These are phyloP conservation scores for Hortiboletus campestris DNA, from an alignment of 768 basidiomycete species.

Conservation along the genomic window DNA sequence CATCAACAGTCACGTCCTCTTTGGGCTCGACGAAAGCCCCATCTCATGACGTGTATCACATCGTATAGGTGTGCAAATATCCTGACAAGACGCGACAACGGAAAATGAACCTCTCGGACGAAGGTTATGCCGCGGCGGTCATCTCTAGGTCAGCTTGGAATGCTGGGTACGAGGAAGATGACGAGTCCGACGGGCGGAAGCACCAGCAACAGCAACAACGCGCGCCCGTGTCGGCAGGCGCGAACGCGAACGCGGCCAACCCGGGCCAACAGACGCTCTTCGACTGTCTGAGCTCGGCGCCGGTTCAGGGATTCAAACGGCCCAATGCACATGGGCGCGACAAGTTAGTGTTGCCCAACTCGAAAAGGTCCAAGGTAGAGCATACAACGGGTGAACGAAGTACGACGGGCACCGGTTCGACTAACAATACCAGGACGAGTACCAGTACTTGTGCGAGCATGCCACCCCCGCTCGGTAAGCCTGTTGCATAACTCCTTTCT, in stretches of 20 bases:
- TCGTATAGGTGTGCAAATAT: constrained; percentile 70
- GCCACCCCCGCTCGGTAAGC: constrained; percentile 26
- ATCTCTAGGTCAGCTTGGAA: constrained; percentile 21
- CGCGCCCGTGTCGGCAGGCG: not conserved
- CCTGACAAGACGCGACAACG: constrained; percentile 60
- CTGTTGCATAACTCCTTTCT: not conserved
- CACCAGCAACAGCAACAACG: constrained; percentile 1
- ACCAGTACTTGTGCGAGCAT: not conserved
- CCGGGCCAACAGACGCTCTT: constrained; percentile 22
- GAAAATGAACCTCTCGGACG: constrained; percentile 48
- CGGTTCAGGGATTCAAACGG: constrained; percentile 25
- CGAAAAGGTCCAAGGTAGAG: constrained; percentile 23
- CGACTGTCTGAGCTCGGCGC: constrained; percentile 17
- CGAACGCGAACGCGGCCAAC: not conserved
- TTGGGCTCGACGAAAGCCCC: not conserved
- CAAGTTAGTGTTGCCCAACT: constrained; percentile 7
- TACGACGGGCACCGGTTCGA: not conserved
- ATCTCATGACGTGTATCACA: not conserved
- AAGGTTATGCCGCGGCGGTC: constrained; percentile 31
- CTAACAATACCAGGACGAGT: not conserved
- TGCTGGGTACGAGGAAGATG: constrained; percentile 30
- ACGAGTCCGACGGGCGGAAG: constrained; percentile 7
- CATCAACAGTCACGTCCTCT: not conserved
- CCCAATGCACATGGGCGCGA: constrained; percentile 14
- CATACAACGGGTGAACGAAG: not conserved